These are phyloP conservation scores for Thuja plicata DNA, from an alignment of 83 land plant genomes.

Conservation along the genomic window DNA sequence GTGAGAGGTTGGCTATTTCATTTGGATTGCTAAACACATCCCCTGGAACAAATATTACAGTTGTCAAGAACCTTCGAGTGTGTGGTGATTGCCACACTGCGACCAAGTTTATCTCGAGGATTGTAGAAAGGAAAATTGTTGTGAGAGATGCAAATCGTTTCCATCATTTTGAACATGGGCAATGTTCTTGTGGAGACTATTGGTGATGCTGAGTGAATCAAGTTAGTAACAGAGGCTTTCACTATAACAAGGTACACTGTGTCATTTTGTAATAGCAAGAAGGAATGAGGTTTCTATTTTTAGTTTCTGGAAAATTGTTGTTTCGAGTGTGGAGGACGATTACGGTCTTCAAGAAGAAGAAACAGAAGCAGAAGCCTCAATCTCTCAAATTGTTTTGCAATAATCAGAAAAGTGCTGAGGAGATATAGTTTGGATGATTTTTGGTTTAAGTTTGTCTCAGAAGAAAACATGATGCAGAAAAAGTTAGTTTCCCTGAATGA, in stretches of 20 bases:
- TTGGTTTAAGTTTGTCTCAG: background rate
- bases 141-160: background rate
- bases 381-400: background rate
- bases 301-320: background rate
- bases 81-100: background rate
- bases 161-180: background rate
- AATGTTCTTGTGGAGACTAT: background rate
- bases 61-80: background rate
- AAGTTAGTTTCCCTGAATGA: background rate
- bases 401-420: background rate
- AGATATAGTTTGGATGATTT: background rate
- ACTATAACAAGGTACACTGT: background rate
- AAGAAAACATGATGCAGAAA: background rate
- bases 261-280: background rate
- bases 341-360: background rate
- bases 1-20: background rate
- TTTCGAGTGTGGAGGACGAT: background rate
- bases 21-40: background rate
- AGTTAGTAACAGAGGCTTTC: background rate
- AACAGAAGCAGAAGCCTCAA: background rate
- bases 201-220: background rate
- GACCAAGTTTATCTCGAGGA: background rate
- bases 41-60: background rate
- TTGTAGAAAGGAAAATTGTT: background rate
- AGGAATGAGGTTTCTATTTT: background rate